A percentile compares a stretch with the other conserved stretches of the same genome.
Conservation (phyloP, 768 basidiomycete species). For the Boletus pseudopeckii region DNA sequence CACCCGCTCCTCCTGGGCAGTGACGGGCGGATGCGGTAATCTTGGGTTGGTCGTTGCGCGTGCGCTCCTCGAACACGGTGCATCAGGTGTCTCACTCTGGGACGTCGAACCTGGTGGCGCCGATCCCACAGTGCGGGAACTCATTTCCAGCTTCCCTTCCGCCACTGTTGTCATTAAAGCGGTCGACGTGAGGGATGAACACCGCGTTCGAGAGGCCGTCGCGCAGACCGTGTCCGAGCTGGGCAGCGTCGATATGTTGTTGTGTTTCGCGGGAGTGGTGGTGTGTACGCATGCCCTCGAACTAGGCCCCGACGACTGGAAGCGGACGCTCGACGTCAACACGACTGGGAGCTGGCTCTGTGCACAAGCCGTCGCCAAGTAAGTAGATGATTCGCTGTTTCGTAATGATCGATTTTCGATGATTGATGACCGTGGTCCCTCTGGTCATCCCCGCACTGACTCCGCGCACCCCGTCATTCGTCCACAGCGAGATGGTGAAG, state of each 20-base stretch:
- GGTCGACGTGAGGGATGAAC: conserved; percentile 34
- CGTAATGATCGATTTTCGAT: neutral
- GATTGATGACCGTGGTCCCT: neutral
- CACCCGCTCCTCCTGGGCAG: conserved; percentile 18
- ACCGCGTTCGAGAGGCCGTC: conserved; percentile 26
- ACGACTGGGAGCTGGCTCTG: conserved; percentile 46
- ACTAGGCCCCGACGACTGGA: conserved; percentile 34
- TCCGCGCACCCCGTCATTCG: neutral
- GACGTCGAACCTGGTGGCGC: conserved; percentile 16
- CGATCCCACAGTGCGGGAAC: conserved; percentile 10
- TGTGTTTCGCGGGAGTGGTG: conserved; percentile 45
- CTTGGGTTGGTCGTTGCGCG: conserved; percentile 37
- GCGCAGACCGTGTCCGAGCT: conserved; percentile 26
- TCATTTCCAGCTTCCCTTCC: conserved; percentile 27
- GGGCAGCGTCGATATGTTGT: conserved; percentile 35
- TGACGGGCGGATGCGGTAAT: conserved; percentile 43
- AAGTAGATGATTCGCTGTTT: neutral
- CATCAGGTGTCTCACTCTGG: conserved; percentile 23
- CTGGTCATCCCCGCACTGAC: neutral
- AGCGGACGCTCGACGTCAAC: conserved; percentile 39
- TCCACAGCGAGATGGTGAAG: conserved; percentile 39
- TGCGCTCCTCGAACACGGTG: conserved; percentile 45
- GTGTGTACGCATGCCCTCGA: conserved; percentile 33
- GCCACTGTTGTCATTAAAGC: conserved; percentile 32
- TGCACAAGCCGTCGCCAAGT: conserved; percentile 41